A percentile compares a stretch with the other conserved stretches of the same genome.
These are phyloP conservation scores for Lactuca sativa DNA, from an alignment of 129 eudicot genomes.

Conservation along the genomic window DNA sequence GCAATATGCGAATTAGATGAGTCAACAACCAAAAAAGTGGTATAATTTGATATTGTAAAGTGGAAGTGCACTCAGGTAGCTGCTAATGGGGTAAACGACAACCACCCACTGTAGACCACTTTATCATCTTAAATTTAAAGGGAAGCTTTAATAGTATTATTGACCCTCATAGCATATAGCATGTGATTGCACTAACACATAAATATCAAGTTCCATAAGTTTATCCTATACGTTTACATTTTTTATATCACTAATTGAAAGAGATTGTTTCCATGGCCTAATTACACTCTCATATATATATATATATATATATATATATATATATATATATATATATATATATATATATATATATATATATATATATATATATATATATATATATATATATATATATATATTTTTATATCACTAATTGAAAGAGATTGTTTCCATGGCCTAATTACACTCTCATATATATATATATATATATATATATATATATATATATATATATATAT, in stretches of 20 bases:
- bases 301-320: no score
- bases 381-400: no score
- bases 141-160: slow-evolving; percentile 26
- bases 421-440: background rate
- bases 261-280: background rate
- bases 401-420: background rate
- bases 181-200: slow-evolving; percentile 39
- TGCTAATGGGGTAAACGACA: slow-evolving; percentile 27
- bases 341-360: no score
- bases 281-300: background rate
- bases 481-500: no score
- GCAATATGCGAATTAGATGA: no score
- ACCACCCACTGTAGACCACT: slow-evolving; percentile 31
- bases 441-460: background rate
- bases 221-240: no score
- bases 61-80: slow-evolving; percentile 31
- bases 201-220: background rate
- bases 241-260: background rate
- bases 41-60: slow-evolving; percentile 23
- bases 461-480: no score
- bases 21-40: background rate
- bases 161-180: slow-evolving; percentile 18
- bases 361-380: no score
- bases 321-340: no score
- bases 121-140: slow-evolving; percentile 26